phyloP scores from a whole-genome alignment of 139 green algal genomes.

The Chlamydomonas eustigma region DNA sequence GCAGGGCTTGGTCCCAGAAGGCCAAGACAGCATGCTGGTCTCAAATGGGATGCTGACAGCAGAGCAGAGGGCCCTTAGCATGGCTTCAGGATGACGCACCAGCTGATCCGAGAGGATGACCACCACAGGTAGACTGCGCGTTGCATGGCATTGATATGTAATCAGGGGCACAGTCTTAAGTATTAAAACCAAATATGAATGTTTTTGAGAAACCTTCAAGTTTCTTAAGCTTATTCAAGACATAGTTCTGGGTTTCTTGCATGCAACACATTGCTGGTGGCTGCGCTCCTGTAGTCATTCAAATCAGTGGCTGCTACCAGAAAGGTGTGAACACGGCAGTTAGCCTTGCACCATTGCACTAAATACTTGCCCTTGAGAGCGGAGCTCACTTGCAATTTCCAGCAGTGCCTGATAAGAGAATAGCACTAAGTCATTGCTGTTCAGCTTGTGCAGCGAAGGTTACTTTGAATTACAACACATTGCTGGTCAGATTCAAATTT shows the following conservation, averaged over 20 bases:
- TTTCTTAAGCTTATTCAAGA: no score
- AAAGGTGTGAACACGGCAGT: no score
- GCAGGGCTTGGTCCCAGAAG: conserved; percentile 44
- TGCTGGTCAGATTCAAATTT: no score
- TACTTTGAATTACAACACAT: no score
- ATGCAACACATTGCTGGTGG: no score
- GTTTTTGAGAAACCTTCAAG: no score
- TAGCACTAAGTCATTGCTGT: neutral
- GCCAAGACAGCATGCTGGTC: conserved; percentile 57
- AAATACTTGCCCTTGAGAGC: conserved; percentile 42
- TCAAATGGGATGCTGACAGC: conserved; percentile 46
- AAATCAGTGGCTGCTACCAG: no score
- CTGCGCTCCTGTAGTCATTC: no score
- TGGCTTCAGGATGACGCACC: conserved; percentile 43
- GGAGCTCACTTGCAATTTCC: conserved; percentile 68
- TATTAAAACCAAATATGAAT: no score
- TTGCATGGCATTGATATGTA: neutral
- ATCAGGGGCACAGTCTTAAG: no score
- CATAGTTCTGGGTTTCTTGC: no score
- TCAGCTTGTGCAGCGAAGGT: neutral
- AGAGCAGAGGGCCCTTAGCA: conserved; percentile 51
- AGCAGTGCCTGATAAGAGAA: conserved; percentile 37
- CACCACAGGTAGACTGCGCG: neutral
- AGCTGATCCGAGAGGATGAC: conserved; percentile 68
- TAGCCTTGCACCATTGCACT: no score